Evolutionary conservation across 192 early-diverging fungal species (phyloP), one percentile per base, ranked within the genome.

Genomic region (Backusella tarrabulga): DNA sequence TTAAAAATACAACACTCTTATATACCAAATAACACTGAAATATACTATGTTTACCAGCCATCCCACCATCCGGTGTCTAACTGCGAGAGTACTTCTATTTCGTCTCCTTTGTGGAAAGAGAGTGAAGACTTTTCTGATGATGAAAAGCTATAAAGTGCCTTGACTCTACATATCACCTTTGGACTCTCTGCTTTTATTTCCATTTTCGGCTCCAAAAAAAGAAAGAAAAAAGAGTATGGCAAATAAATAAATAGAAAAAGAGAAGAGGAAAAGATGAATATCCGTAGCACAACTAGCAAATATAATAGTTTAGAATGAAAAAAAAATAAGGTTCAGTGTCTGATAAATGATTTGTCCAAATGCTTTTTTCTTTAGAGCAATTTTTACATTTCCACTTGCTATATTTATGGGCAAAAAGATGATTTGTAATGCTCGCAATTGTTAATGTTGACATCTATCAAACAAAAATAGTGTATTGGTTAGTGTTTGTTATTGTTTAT

Each of bases 1-100:
- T 63, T 63, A 63, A 63, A 29, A 32, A 32, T 32, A 29, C 8
- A 23, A 60, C n/a, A 60, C 8, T 21, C 19, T 21, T 1, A 23
- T 21, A 26, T 29, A 63, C 26, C 23, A 63, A 2, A 29, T 14
- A 29, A 26, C 7, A 63, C 4, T 14, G 56, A 63, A 29, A 63
- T 63, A 29, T 26, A 63, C 9, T 63, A 14, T 63, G 26, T 29
- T 63, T 63, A 63, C 76, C 92, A 83, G 15, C 98, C 98, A 80
- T 97, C 96, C 98, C 98, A 99, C 98, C 98, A 99, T 11, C 97
- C 98, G 0, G 95, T 94, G 74, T 95, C 92, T 29, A 98, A 90
- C 73, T 94, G 94, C 4, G 92, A 92, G 4, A 97, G 83, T 6
- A 99, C 98, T 74, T 96, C 92, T 78, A 99, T 96, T 73, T 93